Evolutionary conservation across 1,284 basidiomycete species (phyloP).

Genomic region (Rhodotorula sp.): DNA sequence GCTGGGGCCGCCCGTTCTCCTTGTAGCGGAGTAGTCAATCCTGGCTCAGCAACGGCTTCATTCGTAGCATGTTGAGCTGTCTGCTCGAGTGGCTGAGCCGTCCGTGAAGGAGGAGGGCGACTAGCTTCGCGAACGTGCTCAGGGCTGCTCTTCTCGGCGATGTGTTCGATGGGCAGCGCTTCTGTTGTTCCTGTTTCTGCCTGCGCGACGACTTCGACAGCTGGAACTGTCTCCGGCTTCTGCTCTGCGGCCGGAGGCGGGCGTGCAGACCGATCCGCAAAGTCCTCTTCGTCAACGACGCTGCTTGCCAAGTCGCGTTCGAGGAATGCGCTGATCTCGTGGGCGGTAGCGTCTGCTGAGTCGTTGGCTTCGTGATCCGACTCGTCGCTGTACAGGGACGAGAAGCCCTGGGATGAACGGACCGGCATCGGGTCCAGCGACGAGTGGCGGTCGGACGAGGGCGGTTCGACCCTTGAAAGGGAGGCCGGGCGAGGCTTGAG

Average conservation of each 20-base stretch:
- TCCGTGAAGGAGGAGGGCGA: neutral
- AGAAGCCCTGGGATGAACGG: conserved; percentile 1
- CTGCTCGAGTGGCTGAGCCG: neutral
- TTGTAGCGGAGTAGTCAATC: too few relatives aligned
- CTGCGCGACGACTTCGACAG: too few relatives aligned
- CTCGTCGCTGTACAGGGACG: conserved; percentile 1
- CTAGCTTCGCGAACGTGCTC: too few relatives aligned
- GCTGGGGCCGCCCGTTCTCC: too few relatives aligned
- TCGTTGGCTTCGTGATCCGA: conserved; percentile 3
- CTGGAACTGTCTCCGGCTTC: too few relatives aligned
- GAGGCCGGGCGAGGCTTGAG: neutral
- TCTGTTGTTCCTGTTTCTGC: neutral
- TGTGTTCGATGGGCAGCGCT: neutral
- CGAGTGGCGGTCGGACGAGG: conserved; percentile 14
- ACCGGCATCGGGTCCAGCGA: neutral
- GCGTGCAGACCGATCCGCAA: neutral
- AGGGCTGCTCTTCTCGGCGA: neutral
- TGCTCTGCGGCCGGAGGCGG: too few relatives aligned
- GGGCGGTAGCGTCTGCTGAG: conserved; percentile 3
- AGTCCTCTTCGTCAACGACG: conserved; percentile 16
- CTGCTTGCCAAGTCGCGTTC: conserved; percentile 22
- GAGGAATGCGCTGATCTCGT: conserved; percentile 18
- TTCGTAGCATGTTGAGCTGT: too few relatives aligned
- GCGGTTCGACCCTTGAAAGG: neutral
- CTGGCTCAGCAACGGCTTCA: too few relatives aligned